phyloP scores from a whole-genome alignment of 1,284 basidiomycete genomes.

The Marasmius sp. region DNA sequence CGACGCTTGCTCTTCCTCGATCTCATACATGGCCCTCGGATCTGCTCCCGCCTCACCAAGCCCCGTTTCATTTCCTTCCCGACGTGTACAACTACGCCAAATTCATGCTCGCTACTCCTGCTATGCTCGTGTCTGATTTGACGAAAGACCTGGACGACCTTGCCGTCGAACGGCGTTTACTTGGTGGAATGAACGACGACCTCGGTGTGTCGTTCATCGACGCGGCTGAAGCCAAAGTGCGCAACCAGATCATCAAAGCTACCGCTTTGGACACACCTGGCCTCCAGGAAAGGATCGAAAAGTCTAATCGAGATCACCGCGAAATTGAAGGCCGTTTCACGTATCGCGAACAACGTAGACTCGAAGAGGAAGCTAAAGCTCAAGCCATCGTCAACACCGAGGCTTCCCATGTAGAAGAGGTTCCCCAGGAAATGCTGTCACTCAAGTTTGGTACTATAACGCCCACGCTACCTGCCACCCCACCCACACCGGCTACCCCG shows the following conservation, averaged over 20 bases:
- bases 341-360: conserved; percentile 35
- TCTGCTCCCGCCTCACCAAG: conserved; percentile 85
- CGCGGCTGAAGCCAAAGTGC: conserved; percentile 74
- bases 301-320: conserved; percentile 57
- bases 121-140: conserved; percentile 77
- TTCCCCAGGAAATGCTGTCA: conserved; percentile 58
- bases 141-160: conserved; percentile 77
- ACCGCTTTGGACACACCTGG: conserved; percentile 66
- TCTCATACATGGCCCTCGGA: conserved; percentile 94
- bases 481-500: conserved; percentile 21
- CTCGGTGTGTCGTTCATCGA: conserved; percentile 82
- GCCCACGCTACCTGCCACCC: conserved; percentile 19
- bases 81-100: conserved; percentile 89
- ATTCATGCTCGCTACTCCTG: conserved; percentile 95
- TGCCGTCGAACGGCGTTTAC: conserved; percentile 60
- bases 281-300: conserved; percentile 58
- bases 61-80: conserved; percentile 94
- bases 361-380: conserved; percentile 23
- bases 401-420: conserved; percentile 26
- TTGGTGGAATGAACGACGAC: conserved; percentile 69
- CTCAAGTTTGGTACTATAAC: conserved; percentile 24
- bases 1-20: conserved; percentile 92
- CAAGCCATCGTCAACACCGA: conserved; percentile 23
- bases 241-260: conserved; percentile 78
- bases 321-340: conserved; percentile 49